These are phyloP conservation scores for Pleurotus ostreatus DNA, from an alignment of 768 basidiomycete species.

Conservation along the genomic window DNA sequence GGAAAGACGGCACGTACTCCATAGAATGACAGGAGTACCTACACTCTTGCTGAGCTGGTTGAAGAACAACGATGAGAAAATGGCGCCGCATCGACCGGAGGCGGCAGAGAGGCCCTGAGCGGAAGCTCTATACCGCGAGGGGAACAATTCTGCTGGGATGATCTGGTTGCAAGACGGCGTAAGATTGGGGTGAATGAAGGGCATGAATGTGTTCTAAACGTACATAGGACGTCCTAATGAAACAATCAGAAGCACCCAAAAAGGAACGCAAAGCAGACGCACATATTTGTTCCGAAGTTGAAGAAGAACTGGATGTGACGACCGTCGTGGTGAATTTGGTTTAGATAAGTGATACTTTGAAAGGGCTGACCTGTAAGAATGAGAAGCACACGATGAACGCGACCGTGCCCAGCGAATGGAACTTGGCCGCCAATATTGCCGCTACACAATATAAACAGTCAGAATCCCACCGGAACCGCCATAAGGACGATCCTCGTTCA, in stretches of 20 bases:
- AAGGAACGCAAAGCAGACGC: slow-evolving; percentile 17
- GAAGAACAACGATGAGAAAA: slow-evolving; percentile 72
- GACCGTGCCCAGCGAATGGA: slow-evolving; percentile 48
- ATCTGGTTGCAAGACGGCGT: not conserved
- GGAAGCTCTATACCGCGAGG: slow-evolving; percentile 66
- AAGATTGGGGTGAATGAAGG: too few species aligned
- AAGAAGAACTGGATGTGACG: slow-evolving; percentile 56
- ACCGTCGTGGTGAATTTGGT: not conserved
- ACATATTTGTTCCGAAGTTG: slow-evolving; percentile 77
- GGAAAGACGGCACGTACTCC: slow-evolving; percentile 48
- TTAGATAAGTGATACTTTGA: not conserved
- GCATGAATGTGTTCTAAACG: too few species aligned
- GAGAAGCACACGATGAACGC: slow-evolving; percentile 72
- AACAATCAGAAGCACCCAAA: not conserved
- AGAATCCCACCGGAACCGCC: too few species aligned
- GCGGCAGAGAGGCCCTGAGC: slow-evolving; percentile 78
- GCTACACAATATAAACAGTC: slow-evolving; percentile 29
- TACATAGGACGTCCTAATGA: slow-evolving; percentile 26
- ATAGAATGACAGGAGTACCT: slow-evolving; percentile 62
- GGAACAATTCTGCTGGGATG: slow-evolving; percentile 70
- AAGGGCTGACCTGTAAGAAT: slow-evolving; percentile 46
- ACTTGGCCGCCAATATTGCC: slow-evolving; percentile 65
- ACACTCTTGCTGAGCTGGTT: slow-evolving; percentile 56
- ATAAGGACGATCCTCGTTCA: too few species aligned
- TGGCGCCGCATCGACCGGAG: slow-evolving; percentile 69